Base-by-base conservation (phyloP, 495 filamentous ascomycete species). In the Rostrohypoxylon terebratum region DNA sequence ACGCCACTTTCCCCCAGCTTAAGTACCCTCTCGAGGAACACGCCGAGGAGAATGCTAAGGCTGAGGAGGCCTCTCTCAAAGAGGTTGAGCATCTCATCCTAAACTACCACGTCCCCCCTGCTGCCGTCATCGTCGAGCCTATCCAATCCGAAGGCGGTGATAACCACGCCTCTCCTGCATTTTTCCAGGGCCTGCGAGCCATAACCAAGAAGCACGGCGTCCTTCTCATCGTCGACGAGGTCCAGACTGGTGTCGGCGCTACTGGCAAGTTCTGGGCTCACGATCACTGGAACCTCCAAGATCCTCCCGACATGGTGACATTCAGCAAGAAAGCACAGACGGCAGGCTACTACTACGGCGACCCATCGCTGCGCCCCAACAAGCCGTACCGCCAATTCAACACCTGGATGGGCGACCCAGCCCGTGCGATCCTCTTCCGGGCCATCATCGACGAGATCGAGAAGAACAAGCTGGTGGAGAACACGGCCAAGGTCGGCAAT, bases 321-420 rank as follows among this genome's bases (percentile, higher is more conserved):
- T 99, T 99, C 85, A 92, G 88, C 77, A 99, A 99, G 90, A 99
- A 99, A 86, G 96, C 96, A 20, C 96, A 99, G 85, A 94, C 96
- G 7, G 96, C 96, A 33, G 96, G 96, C 34, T 99, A 96, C 87
- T 99, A 97, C 86, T 99, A 88, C 77, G 93, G 94, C 31, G 92
- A 97, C 85, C 88, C 89, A 16, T 87, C 91, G 51, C 87, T 99
- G 66, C 87, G 94, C n/a, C 96, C 96, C 54, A 98, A 97, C 85
- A 95, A 95, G 87, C 94, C 96, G n/a, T 98, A 98, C 87, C 90
- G 96, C 57, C 96, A 99, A 83, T 99, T 98, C 85, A 99, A 99
- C 84, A 99, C 96, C 66, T 99, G 96, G 96, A 98, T 99, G 94
- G 96, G 96, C 79, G 96, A 99, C 83, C 96, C 96, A 31, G 90